phyloP scores from a whole-genome alignment of 1,139 yeast genomes.

The Suhomyces wounanorum region DNA sequence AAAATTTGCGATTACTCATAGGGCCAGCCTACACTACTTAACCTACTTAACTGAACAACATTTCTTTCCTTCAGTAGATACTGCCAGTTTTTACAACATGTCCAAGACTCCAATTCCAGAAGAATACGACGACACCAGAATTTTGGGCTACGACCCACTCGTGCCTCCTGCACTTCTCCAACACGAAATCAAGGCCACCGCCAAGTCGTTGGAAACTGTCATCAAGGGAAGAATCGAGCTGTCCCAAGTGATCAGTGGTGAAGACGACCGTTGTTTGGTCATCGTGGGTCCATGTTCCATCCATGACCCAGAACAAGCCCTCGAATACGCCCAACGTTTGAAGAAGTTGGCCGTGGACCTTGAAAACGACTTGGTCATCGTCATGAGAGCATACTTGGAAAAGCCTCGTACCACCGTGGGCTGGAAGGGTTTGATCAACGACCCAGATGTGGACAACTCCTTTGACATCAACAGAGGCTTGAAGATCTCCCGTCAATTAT shows the following conservation, averaged over 20 bases:
- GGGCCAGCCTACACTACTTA: neutral
- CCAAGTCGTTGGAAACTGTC: constrained; percentile 64
- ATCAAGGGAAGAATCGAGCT: constrained; percentile 76
- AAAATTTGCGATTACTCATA: constrained; percentile 7
- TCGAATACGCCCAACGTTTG: constrained; percentile 80
- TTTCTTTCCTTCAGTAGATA: neutral
- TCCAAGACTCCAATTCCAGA: constrained; percentile 59
- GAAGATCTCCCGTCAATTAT: constrained; percentile 81
- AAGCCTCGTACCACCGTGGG: constrained; percentile 99
- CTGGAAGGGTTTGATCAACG: constrained; percentile 98
- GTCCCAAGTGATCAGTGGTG: constrained; percentile 66
- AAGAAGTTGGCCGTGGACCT: constrained; percentile 68
- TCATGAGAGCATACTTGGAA: constrained; percentile 97
- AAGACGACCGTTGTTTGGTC: constrained; percentile 79
- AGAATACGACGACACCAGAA: constrained; percentile 85
- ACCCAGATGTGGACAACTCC: constrained; percentile 90
- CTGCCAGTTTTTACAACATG: constrained; percentile 22
- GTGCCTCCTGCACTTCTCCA: constrained; percentile 86
- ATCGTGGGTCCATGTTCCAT: constrained; percentile 96
- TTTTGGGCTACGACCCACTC: constrained; percentile 87
- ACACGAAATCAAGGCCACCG: constrained; percentile 72
- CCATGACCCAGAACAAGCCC: constrained; percentile 87
- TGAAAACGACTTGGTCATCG: constrained; percentile 71
- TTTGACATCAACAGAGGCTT: constrained; percentile 96
- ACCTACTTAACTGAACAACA: neutral